These are phyloP conservation scores for Lentinula raphanica DNA, from an alignment of 768 basidiomycete genomes.

Conservation along the genomic window DNA sequence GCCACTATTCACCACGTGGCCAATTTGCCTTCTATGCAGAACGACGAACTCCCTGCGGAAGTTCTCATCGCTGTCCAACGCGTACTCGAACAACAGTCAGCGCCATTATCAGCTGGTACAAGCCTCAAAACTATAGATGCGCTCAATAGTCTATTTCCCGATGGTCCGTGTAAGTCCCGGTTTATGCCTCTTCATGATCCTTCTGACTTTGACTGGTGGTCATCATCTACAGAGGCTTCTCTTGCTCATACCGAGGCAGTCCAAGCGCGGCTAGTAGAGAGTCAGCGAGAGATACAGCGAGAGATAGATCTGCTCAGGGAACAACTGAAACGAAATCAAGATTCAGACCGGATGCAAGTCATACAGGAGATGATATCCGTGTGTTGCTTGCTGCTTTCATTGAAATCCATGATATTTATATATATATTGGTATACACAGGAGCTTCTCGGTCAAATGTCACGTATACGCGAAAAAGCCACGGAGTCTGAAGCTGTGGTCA, in stretches of 20 bases:
- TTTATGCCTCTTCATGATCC: neutral
- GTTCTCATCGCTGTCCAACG: constrained; percentile 67
- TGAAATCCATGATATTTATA: constrained; percentile 6
- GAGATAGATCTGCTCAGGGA: constrained; percentile 68
- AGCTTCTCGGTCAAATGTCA: constrained; percentile 91
- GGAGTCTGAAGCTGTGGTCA: constrained; percentile 94
- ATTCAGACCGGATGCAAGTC: constrained; percentile 81
- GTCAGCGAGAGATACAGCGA: constrained; percentile 61
- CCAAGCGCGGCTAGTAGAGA: constrained; percentile 60
- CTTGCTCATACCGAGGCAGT: constrained; percentile 68
- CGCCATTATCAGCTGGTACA: constrained; percentile 55
- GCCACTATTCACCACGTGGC: neutral
- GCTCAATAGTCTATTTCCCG: constrained; percentile 71
- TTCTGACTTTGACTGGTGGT: neutral
- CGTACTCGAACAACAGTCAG: constrained; percentile 42
- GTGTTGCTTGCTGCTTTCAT: constrained; percentile 18
- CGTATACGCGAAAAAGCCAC: constrained; percentile 95
- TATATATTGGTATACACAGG: constrained; percentile 39
- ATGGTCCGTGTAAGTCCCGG: constrained; percentile 44
- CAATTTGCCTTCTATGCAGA: constrained; percentile 24
- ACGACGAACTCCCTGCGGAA: constrained; percentile 59
- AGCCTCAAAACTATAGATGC: constrained; percentile 53
- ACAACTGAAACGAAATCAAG: constrained; percentile 71
- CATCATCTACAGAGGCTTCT: constrained; percentile 59
- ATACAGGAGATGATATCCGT: constrained; percentile 98